These are phyloP conservation scores for Calonectria pteridis DNA, from an alignment of 2,329 filamentous ascomycete genomes.

Conservation along the genomic window DNA sequence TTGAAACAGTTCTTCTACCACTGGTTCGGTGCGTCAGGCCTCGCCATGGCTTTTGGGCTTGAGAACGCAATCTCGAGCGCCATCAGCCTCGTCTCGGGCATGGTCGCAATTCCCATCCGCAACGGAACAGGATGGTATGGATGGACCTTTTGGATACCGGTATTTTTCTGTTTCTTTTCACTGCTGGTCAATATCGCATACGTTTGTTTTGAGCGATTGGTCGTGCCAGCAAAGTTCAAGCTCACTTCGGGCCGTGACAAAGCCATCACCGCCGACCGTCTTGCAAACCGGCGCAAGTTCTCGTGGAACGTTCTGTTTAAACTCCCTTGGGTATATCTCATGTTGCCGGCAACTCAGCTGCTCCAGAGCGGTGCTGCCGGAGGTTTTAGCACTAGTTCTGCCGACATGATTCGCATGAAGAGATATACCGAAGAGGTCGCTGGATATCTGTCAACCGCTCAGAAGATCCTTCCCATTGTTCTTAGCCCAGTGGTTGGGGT, in stretches of 20 bases:
- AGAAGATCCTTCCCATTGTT: conserved; percentile 37
- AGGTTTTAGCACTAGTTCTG: conserved; percentile 35
- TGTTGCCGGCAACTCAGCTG: conserved; percentile 39
- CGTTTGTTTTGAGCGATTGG: conserved; percentile 35
- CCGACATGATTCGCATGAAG: conserved; percentile 43
- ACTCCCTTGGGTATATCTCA: conserved; percentile 39
- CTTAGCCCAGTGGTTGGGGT: conserved; percentile 33
- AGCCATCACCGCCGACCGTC: conserved; percentile 24
- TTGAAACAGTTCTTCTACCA: conserved; percentile 39
- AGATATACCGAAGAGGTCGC: conserved; percentile 38
- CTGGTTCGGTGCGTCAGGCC: conserved; percentile 40
- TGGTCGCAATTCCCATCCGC: conserved; percentile 40
- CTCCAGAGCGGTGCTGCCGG: conserved; percentile 38
- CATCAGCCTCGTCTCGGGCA: conserved; percentile 38
- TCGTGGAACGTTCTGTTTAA: conserved; percentile 34
- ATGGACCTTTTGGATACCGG: conserved; percentile 42
- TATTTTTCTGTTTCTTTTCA: conserved; percentile 35
- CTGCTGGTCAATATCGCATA: conserved; percentile 38
- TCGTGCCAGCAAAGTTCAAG: conserved; percentile 20
- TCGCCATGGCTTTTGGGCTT: conserved; percentile 41
- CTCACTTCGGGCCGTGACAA: conserved; percentile 30
- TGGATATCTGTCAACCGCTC: conserved; percentile 38
- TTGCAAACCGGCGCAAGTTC: conserved; percentile 22
- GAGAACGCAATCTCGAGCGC: conserved; percentile 39
- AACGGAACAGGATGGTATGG: conserved; percentile 41